A percentile compares a stretch with the other conserved stretches of the same genome.
Evolutionary conservation across 306 rosid genomes (phyloP).

Genomic region (Leucaena leucocephala): DNA sequence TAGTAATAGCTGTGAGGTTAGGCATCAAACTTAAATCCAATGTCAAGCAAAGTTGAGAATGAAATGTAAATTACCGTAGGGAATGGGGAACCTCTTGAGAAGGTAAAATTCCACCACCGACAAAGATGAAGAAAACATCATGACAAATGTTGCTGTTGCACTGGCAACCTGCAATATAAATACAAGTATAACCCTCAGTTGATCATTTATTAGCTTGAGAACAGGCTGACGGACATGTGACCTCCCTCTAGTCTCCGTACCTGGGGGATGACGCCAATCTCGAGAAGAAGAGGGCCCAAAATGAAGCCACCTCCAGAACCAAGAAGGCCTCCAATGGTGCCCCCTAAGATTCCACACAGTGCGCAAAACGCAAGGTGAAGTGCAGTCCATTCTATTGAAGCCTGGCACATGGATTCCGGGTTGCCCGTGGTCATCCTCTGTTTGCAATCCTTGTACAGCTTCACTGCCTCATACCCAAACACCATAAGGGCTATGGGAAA

Average conservation of each 20-base stretch:
- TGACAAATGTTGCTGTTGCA: slow-evolving; percentile 91
- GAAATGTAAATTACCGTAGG: slow-evolving; percentile 56
- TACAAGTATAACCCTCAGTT: background rate
- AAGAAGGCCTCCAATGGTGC: slow-evolving; percentile 84
- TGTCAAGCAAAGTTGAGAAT: slow-evolving; percentile 17
- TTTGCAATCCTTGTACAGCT: slow-evolving; percentile 66
- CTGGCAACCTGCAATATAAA: slow-evolving; percentile 72
- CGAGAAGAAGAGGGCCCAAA: slow-evolving; percentile 87
- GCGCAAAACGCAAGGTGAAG: slow-evolving; percentile 69
- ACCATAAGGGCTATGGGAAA: slow-evolving; percentile 73
- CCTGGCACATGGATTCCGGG: slow-evolving; percentile 68
- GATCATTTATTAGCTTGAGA: slow-evolving; percentile 12
- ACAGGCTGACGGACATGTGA: background rate
- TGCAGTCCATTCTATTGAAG: slow-evolving; percentile 83
- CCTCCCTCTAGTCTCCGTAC: background rate
- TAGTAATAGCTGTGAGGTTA: background rate
- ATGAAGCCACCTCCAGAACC: slow-evolving; percentile 96
- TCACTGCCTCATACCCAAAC: slow-evolving; percentile 74
- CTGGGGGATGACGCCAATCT: slow-evolving; percentile 93
- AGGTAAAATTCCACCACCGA: slow-evolving; percentile 92
- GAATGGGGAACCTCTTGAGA: slow-evolving; percentile 87
- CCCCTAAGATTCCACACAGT: slow-evolving; percentile 80
- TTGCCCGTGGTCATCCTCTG: slow-evolving; percentile 68
- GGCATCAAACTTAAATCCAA: background rate
- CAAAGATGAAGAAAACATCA: slow-evolving; percentile 86